A percentile compares a stretch with the other conserved stretches of the same genome.
Conservation (phyloP, 441 rosid genomes). For the Breynia disticha region DNA sequence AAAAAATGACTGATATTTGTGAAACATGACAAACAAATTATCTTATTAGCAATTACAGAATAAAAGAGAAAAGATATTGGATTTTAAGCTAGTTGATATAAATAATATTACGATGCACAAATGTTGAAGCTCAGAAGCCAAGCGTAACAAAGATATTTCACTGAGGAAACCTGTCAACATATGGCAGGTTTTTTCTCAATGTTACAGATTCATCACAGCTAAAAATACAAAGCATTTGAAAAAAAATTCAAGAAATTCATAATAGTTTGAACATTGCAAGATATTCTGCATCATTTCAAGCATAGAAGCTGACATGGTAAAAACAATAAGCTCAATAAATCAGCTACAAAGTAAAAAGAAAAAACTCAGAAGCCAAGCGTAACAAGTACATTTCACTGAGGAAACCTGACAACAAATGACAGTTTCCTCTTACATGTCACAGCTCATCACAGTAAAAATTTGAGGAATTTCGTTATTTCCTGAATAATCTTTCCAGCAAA, state of each 20-base stretch:
- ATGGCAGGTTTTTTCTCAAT: slow-evolving; percentile 21
- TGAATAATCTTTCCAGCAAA: no score
- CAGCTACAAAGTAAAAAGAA: not conserved
- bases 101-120: not conserved
- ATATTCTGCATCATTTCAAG: no score
- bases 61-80: not conserved
- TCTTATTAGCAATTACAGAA: not conserved
- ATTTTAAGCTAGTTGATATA: not conserved
- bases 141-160: slow-evolving; percentile 55
- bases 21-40: not conserved
- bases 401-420: slow-evolving; percentile 12
- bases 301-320: no score
- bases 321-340: not conserved
- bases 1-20: not conserved
- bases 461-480: no score
- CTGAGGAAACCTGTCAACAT: slow-evolving; percentile 26
- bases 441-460: slow-evolving; percentile 27
- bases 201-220: slow-evolving; percentile 39
- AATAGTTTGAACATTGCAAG: not conserved
- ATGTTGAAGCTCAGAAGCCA: slow-evolving; percentile 38
- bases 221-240: not conserved
- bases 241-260: not conserved
- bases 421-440: slow-evolving; percentile 28
- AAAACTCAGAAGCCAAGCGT: slow-evolving; percentile 39
- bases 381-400: slow-evolving; percentile 34